Evolutionary conservation across 306 rosid species (phyloP), one percentile per base, ranked within the genome.

Genomic region (Prosopis cineraria): DNA sequence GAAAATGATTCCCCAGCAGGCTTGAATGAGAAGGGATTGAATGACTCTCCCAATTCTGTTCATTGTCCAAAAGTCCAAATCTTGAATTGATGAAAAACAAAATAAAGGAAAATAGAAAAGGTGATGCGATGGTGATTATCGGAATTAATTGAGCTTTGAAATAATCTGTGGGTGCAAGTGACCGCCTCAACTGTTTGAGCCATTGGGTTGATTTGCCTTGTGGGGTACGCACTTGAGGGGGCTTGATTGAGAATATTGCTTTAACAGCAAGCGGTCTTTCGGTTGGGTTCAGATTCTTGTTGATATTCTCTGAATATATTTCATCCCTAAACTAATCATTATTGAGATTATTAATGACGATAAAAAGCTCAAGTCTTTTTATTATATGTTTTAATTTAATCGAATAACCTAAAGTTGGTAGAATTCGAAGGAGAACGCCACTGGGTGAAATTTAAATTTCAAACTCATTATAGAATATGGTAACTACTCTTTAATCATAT

Each of bases 71-170:
- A 6, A 47, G 47, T 64, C 68, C 56, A 44, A 22, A 47, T 60
- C 48, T 27, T 43, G 52, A 20, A 56, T 1, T 20, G 3, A 37
- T 0, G 10, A 17, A 48, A 48, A 16, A 10, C 7, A 11, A 39
- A 67, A 5, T 39, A 11, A 52, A 52, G 13, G n/a, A 16, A 3
- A 6, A 47, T 19, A 16, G 22, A 24, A 40, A 39, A 67, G 68
- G 34, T 31, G 81, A 74, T 47, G 77, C 37, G 83, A 86, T 69
- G 11, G 44, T 11, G 41, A 66, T 37, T 5, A 56, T 20, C 22
- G 77, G 72, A 79, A 34, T 59, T 24, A 9, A 34, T 3, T 55
- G 63, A 59, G 68, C 37, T 70, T 65, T n/a, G 19, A 31, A 48
- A 53, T 78, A 65, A 73, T 31, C 70, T 2, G 69, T 30, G 11